Evolutionary conservation across 306 rosid species (phyloP), one percentile per base, ranked within the genome.

Genomic region (Alnus rubra): DNA sequence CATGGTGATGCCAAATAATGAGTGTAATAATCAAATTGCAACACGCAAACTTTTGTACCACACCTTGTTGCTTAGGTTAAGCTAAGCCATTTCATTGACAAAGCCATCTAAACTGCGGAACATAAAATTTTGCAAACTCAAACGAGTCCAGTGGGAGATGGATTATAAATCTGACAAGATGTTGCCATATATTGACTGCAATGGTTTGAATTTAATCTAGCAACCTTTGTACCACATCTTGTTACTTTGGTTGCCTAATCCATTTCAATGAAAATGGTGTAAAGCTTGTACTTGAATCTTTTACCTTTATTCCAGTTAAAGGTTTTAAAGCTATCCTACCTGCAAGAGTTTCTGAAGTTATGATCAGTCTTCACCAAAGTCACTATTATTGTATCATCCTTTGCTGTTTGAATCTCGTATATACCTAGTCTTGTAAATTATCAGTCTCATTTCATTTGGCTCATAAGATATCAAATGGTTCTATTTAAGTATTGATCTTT

Each of bases 71-170:
- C 51, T 68, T 68, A 68, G 12, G 51, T 42, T 28, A 68, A 68
- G 51, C 6, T 53, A 67, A 19, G 76, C 76, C 45, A 80, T 71
- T 75, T 68, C 55, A 77, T 71, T 53, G 64, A 74, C 68, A 78
- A 74, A 78, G 76, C 63, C 74, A 62, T 37, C 51, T 67, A 82
- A 80, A 37, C 72, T 67, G 72, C 51, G 42, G 50, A 67, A 42
- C 31, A 16, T 14, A 23, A 67, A 67, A 11, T 18, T 67, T 67
- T 42, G 51, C 31, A 67, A 39, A 13, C 72, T 67, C 72, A 42
- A 44, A 68, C 9, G 31, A 8, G 44, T 68, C 51, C 30, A 39
- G 39, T n/a, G 30, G 71, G 15, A 18, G 51, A 68, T 39, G 15
- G 33, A 68, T 68, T 18, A 42, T 33, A 68, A 65, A 44, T 68